These are phyloP conservation scores for Solanum corneliomulleri DNA, from an alignment of 257 asterid genomes.

Conservation along the genomic window DNA sequence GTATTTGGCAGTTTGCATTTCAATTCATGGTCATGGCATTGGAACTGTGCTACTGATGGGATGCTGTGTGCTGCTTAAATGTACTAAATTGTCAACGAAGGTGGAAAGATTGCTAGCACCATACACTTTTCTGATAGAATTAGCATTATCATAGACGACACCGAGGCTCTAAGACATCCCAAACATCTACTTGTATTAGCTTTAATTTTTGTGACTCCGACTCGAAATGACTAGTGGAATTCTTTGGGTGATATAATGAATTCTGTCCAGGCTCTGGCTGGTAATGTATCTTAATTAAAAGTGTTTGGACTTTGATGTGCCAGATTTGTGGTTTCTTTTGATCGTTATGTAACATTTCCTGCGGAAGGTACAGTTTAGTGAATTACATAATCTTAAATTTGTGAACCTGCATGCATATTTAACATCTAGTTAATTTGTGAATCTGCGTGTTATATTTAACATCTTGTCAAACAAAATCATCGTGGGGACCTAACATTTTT, in stretches of 20 bases:
- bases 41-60: neutral
- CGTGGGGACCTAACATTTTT: neutral
- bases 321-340: neutral
- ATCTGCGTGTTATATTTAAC: neutral
- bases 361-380: neutral
- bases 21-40: neutral
- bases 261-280: neutral
- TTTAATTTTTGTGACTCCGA: neutral
- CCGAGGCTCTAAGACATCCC: neutral
- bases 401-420: neutral
- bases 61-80: neutral
- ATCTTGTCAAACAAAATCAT: neutral
- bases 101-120: neutral
- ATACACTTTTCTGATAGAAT: neutral
- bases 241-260: neutral
- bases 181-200: neutral
- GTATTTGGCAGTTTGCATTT: neutral
- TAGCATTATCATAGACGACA: neutral
- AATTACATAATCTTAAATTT: neutral
- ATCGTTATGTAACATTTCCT: neutral
- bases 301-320: neutral
- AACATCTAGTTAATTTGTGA: neutral
- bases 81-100: neutral
- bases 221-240: neutral
- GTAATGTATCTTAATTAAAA: neutral